Percentiles rank a stretch among this genome's conserved stretches.
phyloP scores from a whole-genome alignment of 1,139 yeast genomes.

The Saccharomyces pastorianus region DNA sequence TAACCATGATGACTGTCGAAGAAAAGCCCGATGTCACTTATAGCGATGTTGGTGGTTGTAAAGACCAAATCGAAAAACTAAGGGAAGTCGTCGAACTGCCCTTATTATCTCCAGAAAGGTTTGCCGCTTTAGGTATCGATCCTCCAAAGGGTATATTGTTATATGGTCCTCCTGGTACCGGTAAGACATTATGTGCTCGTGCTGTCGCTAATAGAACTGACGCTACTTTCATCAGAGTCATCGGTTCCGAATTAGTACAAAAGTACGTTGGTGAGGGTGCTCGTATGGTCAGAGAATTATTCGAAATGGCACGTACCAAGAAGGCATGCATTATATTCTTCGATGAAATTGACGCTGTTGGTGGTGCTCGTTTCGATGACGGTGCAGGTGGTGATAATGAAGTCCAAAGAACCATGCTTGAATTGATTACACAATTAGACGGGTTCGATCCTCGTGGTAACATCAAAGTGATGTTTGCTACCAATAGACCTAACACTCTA shows the following conservation, averaged over 20 bases:
- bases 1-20: conserved; percentile 99
- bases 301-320: conserved; percentile 97
- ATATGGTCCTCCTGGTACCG: conserved; percentile 98
- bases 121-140: conserved; percentile 91
- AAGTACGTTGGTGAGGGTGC: conserved; percentile 99
- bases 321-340: conserved; percentile 90
- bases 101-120: conserved; percentile 86
- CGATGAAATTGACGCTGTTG: conserved; percentile 97
- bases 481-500: conserved; percentile 93
- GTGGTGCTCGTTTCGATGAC: conserved; percentile 97
- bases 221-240: conserved; percentile 94
- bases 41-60: conserved; percentile 94
- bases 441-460: conserved; percentile 98
- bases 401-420: conserved; percentile 98
- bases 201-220: conserved; percentile 98
- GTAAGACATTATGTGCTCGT: conserved; percentile 94
- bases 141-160: conserved; percentile 95
- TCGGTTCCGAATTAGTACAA: conserved; percentile 95
- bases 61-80: conserved; percentile 93
- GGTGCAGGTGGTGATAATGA: conserved; percentile 99
- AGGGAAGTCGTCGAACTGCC: conserved; percentile 97
- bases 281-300: conserved; percentile 94
- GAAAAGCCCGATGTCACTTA: conserved; percentile 92
- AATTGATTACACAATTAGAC: conserved; percentile 90
- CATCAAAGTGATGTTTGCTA: conserved; percentile 98